Evolutionary conservation across 169 alveolate species (phyloP), one percentile per base, ranked within the genome.

Genomic region (Eimeria acervulina): DNA sequence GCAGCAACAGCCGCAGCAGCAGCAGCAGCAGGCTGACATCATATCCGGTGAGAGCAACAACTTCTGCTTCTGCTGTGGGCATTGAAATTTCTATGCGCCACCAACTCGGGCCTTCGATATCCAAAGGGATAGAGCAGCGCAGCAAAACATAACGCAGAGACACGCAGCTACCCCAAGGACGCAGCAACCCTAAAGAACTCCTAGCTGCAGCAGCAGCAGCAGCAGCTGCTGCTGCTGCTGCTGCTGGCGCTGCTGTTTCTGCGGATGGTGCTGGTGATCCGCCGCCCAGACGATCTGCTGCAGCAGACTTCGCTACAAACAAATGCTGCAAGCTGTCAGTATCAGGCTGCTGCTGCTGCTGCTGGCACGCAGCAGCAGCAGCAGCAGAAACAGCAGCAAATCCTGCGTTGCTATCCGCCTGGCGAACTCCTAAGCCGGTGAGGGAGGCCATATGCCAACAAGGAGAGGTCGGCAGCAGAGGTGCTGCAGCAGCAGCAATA

Each of bases 401-500:
- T 40, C 33, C 68, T n/a, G 38, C 40, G 38, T 23, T 13, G 55
- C 91, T 15, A 28, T 83, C 91, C 8, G 52, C 74, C 19, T 47
- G 44, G 28, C 52, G 91, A n/a, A 83, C 78, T 5, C 91, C 91
- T 10, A 83, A 38, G 76, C 91, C 91, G 4, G 91, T 83, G 19
- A 52, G 52, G 4, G 91, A 83, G 17, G 51, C 40, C 17, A 83
- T 15, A n/a, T 38, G 91, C 91, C 91, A 83, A 21, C 55, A 83
- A 38, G 91, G 91, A 26, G 91, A 26, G 52, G 13, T 31, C 7
- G 91, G 91, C 51, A 83, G 91, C 36, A 83, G 51, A 2, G 91
- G 91, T 52, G 91, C 91, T 31, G 91, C 91, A 8, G 91, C 70
- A 31, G 91, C 91, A 51, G 91, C 91, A 51, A 42, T 61, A 17